These are phyloP conservation scores for Hyphopichia pseudoburtonii DNA, from an alignment of 1,139 yeast genomes.

Conservation along the genomic window DNA sequence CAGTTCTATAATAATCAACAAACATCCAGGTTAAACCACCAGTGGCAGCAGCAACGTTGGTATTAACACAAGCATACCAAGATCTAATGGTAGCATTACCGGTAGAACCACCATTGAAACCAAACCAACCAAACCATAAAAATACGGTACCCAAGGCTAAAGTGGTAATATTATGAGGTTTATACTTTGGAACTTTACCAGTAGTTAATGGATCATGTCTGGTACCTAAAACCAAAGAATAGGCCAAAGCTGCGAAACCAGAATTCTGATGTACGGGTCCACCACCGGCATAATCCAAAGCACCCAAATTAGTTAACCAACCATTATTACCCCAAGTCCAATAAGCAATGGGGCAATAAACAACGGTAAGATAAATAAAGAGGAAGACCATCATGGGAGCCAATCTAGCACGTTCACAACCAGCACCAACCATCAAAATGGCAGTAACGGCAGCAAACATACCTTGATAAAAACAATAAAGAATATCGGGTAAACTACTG, in stretches of 20 bases:
- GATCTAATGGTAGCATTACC: conserved; percentile 90
- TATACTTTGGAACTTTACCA: conserved; percentile 77
- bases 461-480: conserved; percentile 89
- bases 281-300: conserved; percentile 50
- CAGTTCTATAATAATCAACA: conserved; percentile 84
- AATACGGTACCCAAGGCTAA: conserved; percentile 93
- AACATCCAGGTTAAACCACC: conserved; percentile 96
- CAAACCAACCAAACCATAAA: conserved; percentile 98
- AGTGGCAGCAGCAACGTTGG: conserved; percentile 87
- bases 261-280: conserved; percentile 96
- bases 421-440: conserved; percentile 93
- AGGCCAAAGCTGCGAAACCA: conserved; percentile 93
- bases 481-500: conserved; percentile 74
- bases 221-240: conserved; percentile 87
- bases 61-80: conserved; percentile 89
- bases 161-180: conserved; percentile 86
- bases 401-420: conserved; percentile 94
- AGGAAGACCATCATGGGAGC: conserved; percentile 95
- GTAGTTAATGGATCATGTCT: conserved; percentile 79
- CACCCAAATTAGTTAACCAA: conserved; percentile 42
- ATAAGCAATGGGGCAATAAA: conserved; percentile 73
- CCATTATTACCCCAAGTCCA: conserved; percentile 48
- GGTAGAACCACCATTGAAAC: conserved; percentile 96
- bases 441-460: conserved; percentile 95
- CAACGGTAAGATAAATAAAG: conserved; percentile 93